Percentiles rank a stretch among this genome's conserved stretches.
phyloP scores from a whole-genome alignment of 805 yeast species.

The Priceomyces carsonii region DNA sequence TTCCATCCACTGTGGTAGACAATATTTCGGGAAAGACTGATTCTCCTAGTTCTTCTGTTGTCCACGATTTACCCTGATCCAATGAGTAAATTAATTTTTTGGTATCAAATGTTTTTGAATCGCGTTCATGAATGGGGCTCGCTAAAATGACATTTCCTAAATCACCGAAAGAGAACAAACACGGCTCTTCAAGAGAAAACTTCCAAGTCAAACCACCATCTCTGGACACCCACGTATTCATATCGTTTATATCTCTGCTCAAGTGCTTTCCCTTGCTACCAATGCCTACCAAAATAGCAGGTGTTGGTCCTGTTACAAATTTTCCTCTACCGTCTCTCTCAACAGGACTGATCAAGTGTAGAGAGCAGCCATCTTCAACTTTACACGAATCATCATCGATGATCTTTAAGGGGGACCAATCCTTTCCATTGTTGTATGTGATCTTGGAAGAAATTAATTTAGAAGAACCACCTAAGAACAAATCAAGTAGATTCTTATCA shows the following conservation, averaged over 20 bases:
- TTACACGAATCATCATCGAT: conserved; percentile 44
- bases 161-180: conserved; percentile 67
- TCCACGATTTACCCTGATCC: conserved; percentile 77
- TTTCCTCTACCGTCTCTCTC: conserved; percentile 43
- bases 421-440: conserved; percentile 53
- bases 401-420: conserved; percentile 51
- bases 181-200: conserved; percentile 51
- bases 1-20: conserved; percentile 68
- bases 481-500: conserved; percentile 25
- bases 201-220: conserved; percentile 82
- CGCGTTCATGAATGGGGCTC: conserved; percentile 38
- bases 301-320: conserved; percentile 52
- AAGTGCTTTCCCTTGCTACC: conserved; percentile 32
- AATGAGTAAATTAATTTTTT: conserved; percentile 52
- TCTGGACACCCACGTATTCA: conserved; percentile 60
- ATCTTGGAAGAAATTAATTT: conserved; percentile 33
- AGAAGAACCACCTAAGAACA: conserved; percentile 21
- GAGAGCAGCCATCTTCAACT: conserved; percentile 49
- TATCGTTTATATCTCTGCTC: conserved; percentile 8
- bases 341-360: conserved; percentile 36
- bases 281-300: conserved; percentile 44
- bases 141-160: conserved; percentile 73
- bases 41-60: conserved; percentile 45
- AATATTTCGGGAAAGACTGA: conserved; percentile 43
- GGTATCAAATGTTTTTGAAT: conserved; percentile 23